Percentiles rank a stretch among this genome's conserved stretches.
Conservation (phyloP, 1,284 basidiomycete genomes). For the Pascua guehoae region DNA sequence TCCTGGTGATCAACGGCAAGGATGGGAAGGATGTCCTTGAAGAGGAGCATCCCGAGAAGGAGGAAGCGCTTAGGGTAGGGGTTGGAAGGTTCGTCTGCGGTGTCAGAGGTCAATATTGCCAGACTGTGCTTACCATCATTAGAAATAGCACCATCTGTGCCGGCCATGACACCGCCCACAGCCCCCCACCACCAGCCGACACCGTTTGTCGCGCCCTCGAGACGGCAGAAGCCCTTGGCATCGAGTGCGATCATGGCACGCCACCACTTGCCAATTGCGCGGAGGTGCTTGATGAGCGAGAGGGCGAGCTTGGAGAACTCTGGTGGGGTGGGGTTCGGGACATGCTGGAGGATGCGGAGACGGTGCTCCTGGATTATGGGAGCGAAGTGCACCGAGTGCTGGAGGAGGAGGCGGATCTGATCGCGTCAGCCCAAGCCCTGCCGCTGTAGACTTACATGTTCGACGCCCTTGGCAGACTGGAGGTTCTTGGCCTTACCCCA, state of each 20-base stretch:
- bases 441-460: constrained; percentile 25
- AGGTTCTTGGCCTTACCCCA: constrained; percentile 43
- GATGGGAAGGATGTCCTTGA: constrained; percentile 63
- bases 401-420: constrained; percentile 36
- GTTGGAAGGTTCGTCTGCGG: constrained; percentile 31
- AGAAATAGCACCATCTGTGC: constrained; percentile 40
- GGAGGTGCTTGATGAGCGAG: constrained; percentile 42
- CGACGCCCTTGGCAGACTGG: constrained; percentile 31
- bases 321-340: constrained; percentile 8
- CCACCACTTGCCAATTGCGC: constrained; percentile 49
- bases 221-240: constrained; percentile 44
- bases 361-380: constrained; percentile 42
- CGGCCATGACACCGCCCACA: constrained; percentile 44
- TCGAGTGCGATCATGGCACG: constrained; percentile 44
- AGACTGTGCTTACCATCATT: constrained; percentile 38
- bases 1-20: constrained; percentile 42
- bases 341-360: constrained; percentile 28
- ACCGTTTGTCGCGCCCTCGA: constrained; percentile 38
- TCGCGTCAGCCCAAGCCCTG: not conserved
- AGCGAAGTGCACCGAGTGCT: constrained; percentile 41
- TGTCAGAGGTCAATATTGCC: not conserved
- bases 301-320: constrained; percentile 28
- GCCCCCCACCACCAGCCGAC: constrained; percentile 51
- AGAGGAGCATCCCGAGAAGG: constrained; percentile 79
- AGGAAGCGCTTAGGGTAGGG: constrained; percentile 58